Conservation (phyloP, 2,329 filamentous ascomycete genomes). For the Xylaria sp. region DNA sequence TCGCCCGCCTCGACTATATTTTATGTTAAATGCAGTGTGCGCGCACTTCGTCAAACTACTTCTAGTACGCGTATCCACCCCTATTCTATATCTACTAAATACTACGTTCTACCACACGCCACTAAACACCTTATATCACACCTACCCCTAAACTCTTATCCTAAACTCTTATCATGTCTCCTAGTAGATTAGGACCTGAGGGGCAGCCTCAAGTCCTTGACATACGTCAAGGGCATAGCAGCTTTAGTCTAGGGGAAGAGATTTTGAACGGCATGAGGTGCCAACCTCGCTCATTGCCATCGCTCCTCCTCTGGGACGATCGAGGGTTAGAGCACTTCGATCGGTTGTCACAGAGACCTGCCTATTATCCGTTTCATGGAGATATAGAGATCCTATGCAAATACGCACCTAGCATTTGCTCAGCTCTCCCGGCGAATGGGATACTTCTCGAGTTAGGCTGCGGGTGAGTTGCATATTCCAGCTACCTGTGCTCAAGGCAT, state of each 20-base stretch:
- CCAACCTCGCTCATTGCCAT: background rate
- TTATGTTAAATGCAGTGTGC: background rate
- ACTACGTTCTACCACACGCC: background rate
- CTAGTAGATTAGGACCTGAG: background rate
- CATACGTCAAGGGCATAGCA: background rate
- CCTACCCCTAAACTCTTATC: background rate
- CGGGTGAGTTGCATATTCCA: conserved; percentile 1
- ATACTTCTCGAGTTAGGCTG: conserved; percentile 11
- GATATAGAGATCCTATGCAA: conserved; percentile 9
- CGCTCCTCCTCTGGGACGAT: conserved; percentile 17
- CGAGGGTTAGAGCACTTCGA: conserved; percentile 2
- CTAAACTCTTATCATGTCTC: background rate
- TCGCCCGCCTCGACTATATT: background rate
- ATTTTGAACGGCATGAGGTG: background rate
- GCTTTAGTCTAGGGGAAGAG: conserved; percentile 1
- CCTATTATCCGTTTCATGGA: conserved; percentile 17
- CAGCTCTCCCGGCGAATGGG: background rate
- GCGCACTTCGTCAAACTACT: background rate
- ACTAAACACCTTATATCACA: background rate
- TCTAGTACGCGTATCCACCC: background rate
- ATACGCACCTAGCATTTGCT: background rate
- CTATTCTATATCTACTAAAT: background rate
- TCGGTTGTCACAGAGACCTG: background rate
- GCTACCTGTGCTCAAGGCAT: background rate
- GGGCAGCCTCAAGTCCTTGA: background rate